These are phyloP conservation scores for Saururus chinensis DNA, from an alignment of 164 flowering plant species.

Conservation along the genomic window DNA sequence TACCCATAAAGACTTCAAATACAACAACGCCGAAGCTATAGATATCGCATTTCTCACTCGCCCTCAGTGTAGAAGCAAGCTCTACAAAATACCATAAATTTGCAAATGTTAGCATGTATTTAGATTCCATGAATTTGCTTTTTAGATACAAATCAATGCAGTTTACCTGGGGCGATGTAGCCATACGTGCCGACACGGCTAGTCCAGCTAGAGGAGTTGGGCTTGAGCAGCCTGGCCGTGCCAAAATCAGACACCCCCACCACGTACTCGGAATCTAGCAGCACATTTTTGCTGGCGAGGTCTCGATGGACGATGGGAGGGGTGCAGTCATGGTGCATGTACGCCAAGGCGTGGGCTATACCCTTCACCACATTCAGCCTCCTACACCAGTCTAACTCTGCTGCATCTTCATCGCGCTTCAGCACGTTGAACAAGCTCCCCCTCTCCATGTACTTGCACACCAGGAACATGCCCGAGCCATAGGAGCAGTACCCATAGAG, in stretches of 20 bases:
- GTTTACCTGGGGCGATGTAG: slow-evolving; percentile 67
- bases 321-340: slow-evolving; percentile 61
- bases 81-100: slow-evolving; percentile 21
- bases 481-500: slow-evolving; percentile 46
- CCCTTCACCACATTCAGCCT: slow-evolving; percentile 50
- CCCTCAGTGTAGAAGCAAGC: slow-evolving; percentile 43
- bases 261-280: slow-evolving; percentile 37
- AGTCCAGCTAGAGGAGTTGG: slow-evolving; percentile 48
- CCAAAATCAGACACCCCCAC: slow-evolving; percentile 58
- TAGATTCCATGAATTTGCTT: too few relatives aligned
- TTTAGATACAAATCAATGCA: not conserved
- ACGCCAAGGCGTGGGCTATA: slow-evolving; percentile 56
- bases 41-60: slow-evolving; percentile 59
- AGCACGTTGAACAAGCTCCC: slow-evolving; percentile 43
- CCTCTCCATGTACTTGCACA: slow-evolving; percentile 45
- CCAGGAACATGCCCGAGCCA: slow-evolving; percentile 32
- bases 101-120: too few relatives aligned
- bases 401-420: slow-evolving; percentile 9
- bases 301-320: slow-evolving; percentile 60
- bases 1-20: slow-evolving; percentile 56
- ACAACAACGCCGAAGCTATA: slow-evolving; percentile 68
- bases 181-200: slow-evolving; percentile 51
- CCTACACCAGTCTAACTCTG: slow-evolving; percentile 32
- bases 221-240: slow-evolving; percentile 35
- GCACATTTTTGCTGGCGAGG: slow-evolving; percentile 40